phyloP scores from a whole-genome alignment of 2,329 filamentous ascomycete genomes.

The Talaromyces sp. region DNA sequence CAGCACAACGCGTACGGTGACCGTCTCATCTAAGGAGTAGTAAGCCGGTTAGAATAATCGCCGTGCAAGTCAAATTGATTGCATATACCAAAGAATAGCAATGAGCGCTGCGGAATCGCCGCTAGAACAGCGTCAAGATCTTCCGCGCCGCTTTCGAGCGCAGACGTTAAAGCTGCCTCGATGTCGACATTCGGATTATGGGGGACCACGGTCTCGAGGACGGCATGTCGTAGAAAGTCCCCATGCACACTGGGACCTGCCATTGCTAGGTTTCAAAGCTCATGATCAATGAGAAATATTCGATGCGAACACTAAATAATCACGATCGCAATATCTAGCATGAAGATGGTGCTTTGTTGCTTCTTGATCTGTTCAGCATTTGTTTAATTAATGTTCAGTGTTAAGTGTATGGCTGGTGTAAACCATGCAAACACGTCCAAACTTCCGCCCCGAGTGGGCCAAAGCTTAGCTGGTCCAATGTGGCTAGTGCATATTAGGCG shows the following conservation, averaged over 20 bases:
- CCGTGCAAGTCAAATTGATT: background rate
- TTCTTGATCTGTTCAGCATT: background rate
- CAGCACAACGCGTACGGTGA: constrained; percentile 51
- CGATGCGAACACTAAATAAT: background rate
- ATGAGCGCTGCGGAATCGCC: constrained; percentile 49
- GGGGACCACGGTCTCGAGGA: constrained; percentile 45
- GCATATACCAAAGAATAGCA: constrained; percentile 51
- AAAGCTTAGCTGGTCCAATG: constrained; percentile 7
- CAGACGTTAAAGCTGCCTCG: constrained; percentile 41
- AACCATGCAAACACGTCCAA: constrained; percentile 9
- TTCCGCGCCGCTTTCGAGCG: constrained; percentile 45
- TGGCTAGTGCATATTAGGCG: constrained; percentile 14
- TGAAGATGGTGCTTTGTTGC: background rate
- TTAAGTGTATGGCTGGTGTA: background rate
- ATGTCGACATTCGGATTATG: constrained; percentile 39
- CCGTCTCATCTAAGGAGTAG: constrained; percentile 53
- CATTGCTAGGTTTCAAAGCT: constrained; percentile 26
- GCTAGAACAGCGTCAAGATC: constrained; percentile 45
- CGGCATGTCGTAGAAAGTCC: constrained; percentile 42
- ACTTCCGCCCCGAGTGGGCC: background rate
- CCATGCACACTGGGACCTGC: constrained; percentile 35
- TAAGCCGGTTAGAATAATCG: constrained; percentile 38
- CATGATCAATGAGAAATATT: constrained; percentile 21
- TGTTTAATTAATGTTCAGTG: background rate
- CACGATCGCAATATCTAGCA: too few relatives aligned